phyloP scores from a whole-genome alignment of 768 basidiomycete genomes.

The Rhodocollybia butyracea region DNA sequence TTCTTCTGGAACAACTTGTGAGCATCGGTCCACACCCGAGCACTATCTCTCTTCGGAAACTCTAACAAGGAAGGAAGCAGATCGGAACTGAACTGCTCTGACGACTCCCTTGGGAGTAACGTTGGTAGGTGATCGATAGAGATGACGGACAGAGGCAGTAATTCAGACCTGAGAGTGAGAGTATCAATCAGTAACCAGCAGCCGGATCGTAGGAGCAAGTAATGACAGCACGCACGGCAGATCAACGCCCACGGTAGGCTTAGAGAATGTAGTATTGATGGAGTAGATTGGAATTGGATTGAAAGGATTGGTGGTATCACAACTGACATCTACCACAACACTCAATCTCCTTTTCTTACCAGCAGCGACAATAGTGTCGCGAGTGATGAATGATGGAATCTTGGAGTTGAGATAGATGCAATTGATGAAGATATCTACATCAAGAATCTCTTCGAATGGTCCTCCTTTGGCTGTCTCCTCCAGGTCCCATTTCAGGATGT shows the following conservation, averaged over 20 bases:
- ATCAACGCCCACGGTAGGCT: constrained; percentile 86
- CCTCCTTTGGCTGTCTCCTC: constrained; percentile 96
- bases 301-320: constrained; percentile 98
- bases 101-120: constrained; percentile 90
- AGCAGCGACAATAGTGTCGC: constrained; percentile 66
- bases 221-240: constrained; percentile 64
- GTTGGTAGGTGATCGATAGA: constrained; percentile 98
- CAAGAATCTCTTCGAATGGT: constrained; percentile 92
- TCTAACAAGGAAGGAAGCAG: constrained; percentile 79
- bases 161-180: constrained; percentile 41
- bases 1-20: constrained; percentile 63
- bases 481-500: constrained; percentile 98
- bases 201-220: neutral
- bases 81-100: constrained; percentile 91
- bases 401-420: constrained; percentile 93
- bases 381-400: constrained; percentile 82
- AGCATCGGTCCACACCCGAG: constrained; percentile 69
- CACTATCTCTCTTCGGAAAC: constrained; percentile 50
- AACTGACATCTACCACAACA: constrained; percentile 95
- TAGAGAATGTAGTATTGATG: constrained; percentile 90
- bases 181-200: neutral
- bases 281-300: constrained; percentile 96
- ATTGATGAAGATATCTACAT: constrained; percentile 97
- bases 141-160: constrained; percentile 76
- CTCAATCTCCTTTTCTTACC: constrained; percentile 66